These are phyloP conservation scores for Kodamaea restingae DNA, from an alignment of 805 yeast genomes.

Conservation along the genomic window DNA sequence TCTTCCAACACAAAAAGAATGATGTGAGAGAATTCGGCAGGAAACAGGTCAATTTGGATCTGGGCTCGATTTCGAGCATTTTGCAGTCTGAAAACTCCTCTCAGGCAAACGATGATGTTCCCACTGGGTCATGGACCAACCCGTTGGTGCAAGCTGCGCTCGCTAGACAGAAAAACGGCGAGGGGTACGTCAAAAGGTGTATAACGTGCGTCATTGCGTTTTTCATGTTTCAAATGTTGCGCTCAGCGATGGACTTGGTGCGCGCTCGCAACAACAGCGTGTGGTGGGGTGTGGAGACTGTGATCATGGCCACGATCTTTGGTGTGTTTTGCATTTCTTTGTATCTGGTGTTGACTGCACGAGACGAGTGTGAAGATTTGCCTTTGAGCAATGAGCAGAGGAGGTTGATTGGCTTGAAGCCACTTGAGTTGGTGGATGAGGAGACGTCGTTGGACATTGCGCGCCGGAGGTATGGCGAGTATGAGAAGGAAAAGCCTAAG, in stretches of 20 bases:
- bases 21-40: too few species aligned
- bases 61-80: too few species aligned
- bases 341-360: constrained; percentile 33
- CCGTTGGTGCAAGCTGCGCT: constrained; percentile 45
- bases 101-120: constrained; percentile 3
- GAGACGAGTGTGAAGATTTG: constrained; percentile 49
- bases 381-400: constrained; percentile 47
- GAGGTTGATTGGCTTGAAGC: constrained; percentile 39
- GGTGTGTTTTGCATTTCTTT: constrained; percentile 19
- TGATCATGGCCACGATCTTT: neutral
- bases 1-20: too few species aligned
- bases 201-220: neutral
- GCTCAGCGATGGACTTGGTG: constrained; percentile 1
- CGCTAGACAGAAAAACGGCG: constrained; percentile 28
- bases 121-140: constrained; percentile 32
- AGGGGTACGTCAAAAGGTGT: constrained; percentile 1
- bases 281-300: constrained; percentile 1
- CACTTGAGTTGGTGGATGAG: constrained; percentile 6
- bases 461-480: constrained; percentile 12
- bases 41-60: too few species aligned
- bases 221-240: constrained; percentile 1
- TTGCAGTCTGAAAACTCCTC: too few species aligned
- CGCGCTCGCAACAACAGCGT: neutral
- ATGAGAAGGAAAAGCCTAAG: constrained; percentile 2
- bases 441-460: constrained; percentile 17